Evolutionary conservation across 129 eudicot genomes (phyloP).

Genomic region (Scalesia atractyloides): DNA sequence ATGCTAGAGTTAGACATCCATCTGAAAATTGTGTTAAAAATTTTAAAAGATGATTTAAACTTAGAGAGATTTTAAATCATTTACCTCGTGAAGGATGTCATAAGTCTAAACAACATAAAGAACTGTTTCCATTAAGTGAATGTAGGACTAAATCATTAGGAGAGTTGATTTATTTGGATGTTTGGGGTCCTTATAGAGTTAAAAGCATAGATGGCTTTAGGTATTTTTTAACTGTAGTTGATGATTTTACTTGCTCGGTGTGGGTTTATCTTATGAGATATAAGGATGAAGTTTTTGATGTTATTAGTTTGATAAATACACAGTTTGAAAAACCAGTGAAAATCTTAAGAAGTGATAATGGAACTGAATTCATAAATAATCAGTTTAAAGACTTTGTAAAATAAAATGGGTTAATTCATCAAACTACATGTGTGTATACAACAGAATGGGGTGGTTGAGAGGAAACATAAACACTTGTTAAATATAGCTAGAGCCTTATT

Average conservation of each 20-base stretch:
- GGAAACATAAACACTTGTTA: too few species aligned
- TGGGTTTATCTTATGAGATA: neutral
- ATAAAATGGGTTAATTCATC: too few species aligned
- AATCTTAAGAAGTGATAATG: neutral
- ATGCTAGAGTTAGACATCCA: neutral
- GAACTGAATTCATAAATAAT: too few species aligned
- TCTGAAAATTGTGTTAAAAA: neutral
- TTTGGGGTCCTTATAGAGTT: neutral
- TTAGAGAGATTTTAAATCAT: accelerated
- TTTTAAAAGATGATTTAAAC: neutral
- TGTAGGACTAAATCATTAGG: too few species aligned
- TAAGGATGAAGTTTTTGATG: neutral
- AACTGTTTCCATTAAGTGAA: too few species aligned
- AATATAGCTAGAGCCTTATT: too few species aligned
- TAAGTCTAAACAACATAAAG: too few species aligned
- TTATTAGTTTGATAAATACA: neutral
- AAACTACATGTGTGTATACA: too few species aligned
- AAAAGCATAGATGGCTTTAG: neutral
- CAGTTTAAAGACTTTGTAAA: too few species aligned
- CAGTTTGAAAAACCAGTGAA: neutral
- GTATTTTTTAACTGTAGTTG: neutral
- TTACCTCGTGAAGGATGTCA: neutral
- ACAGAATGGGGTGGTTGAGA: too few species aligned
- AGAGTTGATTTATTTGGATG: neutral
- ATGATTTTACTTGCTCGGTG: neutral